A percentile compares a stretch with the other conserved stretches of the same genome.
Evolutionary conservation across 2,329 filamentous ascomycete genomes (phyloP).

Genomic region (Whalleya microplaca): DNA sequence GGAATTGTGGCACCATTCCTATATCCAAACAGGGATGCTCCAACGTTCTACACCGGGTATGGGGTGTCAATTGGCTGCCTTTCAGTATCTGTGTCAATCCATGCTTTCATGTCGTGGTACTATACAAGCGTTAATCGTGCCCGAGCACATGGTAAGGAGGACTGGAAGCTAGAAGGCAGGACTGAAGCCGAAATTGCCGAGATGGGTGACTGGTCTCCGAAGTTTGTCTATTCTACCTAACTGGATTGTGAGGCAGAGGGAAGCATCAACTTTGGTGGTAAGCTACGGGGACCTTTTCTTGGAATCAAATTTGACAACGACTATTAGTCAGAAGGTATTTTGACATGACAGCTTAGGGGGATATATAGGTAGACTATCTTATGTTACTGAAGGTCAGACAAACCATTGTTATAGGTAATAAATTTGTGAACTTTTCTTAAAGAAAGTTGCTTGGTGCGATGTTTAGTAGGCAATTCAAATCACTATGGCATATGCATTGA

Average conservation of each 20-base stretch:
- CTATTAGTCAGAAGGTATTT: no score
- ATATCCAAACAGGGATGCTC: constrained; percentile 48
- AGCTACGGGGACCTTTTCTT: no score
- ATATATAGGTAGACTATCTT: no score
- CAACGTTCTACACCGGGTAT: constrained; percentile 54
- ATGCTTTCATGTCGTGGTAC: constrained; percentile 33
- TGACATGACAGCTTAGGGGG: no score
- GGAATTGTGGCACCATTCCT: constrained; percentile 67
- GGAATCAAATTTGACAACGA: no score
- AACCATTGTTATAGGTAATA: no score
- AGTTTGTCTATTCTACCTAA: constrained; percentile 6
- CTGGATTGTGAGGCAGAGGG: not conserved
- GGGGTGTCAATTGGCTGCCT: constrained; percentile 55
- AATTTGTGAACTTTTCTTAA: no score
- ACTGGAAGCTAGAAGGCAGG: constrained; percentile 46
- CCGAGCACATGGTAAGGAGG: constrained; percentile 41
- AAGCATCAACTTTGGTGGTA: not conserved
- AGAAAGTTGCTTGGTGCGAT: no score
- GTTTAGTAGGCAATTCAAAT: no score
- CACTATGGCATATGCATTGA: no score
- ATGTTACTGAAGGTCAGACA: no score
- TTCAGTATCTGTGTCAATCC: constrained; percentile 35
- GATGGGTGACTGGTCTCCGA: constrained; percentile 42
- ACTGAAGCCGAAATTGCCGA: constrained; percentile 46
- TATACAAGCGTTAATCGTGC: constrained; percentile 41